Base-by-base conservation (phyloP, 495 filamentous ascomycete genomes). In the Neurospora tetrasperma region DNA sequence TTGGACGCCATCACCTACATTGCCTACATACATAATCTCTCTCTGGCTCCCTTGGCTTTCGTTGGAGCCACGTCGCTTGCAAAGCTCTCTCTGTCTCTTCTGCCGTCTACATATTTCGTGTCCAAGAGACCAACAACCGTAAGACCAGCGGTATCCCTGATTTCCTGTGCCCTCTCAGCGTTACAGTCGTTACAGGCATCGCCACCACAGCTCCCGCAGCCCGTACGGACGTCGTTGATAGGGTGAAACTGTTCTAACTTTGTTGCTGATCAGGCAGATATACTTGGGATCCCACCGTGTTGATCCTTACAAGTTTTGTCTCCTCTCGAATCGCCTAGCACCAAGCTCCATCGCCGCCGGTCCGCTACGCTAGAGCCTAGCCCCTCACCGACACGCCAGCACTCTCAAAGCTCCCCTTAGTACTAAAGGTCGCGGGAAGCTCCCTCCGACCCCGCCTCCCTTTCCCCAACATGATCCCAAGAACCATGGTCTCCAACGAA, bases 401-500 rank as follows among this genome's bases (percentile, higher is more conserved):
- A 35, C 54, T 18, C 2, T 12, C 54, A 14, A 31, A 62, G 54
- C 54, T 62, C 54, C 20, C 27, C 27, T 70, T 12, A 27, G 31
- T 43, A 42, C 70, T 42, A 68, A 71, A 71, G 43, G 39, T 46
- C 43, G 70, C 31, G 70, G 43, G 41, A 23, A 59, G 18, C 54
- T 42, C 44, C 70, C 70, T 68, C 43, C 70, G 31, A 39, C 54
- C 70, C 70, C 54, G 54, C 54, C 54, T 7, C 7, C 7, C 69
- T 66, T 76, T 43, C 46, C 27, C 23, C 77, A 78, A 46, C 76
- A 87, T 88, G 85, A 79, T 82, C 68, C 86, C 86, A 42, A 80
- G 80, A 79, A 89, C 81, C 70, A 85, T 88, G 79, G 83, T 82
- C 73, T 87, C 87, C 71, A 84, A 82, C 80, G 86, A 93, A 80